Conservation (phyloP, 139 green algal species). For the Volvox reticuliferus region DNA sequence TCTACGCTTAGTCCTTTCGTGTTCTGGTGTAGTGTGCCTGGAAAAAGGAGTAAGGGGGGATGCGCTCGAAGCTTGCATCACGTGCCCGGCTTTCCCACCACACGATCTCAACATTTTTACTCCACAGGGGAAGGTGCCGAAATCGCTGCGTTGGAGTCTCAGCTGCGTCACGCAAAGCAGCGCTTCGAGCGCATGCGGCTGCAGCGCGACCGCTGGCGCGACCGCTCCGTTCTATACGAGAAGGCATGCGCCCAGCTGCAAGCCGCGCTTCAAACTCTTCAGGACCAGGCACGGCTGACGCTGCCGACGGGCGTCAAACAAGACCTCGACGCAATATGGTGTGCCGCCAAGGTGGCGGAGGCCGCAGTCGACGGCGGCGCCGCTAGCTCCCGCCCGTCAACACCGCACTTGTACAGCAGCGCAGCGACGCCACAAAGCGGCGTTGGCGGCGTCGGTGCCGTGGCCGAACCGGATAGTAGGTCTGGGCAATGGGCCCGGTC, state of each 20-base stretch:
- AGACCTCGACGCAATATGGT: constrained; percentile 27
- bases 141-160: constrained; percentile 14
- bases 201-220: constrained; percentile 43
- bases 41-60: background rate
- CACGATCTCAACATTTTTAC: too few relatives aligned
- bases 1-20: too few relatives aligned
- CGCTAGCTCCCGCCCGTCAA: constrained; percentile 1
- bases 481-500: background rate
- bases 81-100: too few relatives aligned
- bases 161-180: constrained; percentile 36
- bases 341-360: constrained; percentile 18
- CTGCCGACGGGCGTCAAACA: constrained; percentile 3
- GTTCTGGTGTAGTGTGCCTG: too few relatives aligned
- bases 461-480: background rate
- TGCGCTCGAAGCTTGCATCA: too few relatives aligned
- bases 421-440: background rate
- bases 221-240: constrained; percentile 37
- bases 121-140: constrained; percentile 38
- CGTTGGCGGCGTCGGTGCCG: background rate
- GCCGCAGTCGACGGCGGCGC: background rate
- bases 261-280: constrained; percentile 32
- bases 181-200: constrained; percentile 44
- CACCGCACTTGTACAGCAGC: background rate
- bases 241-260: constrained; percentile 39
- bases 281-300: background rate